Percentiles rank a stretch among this genome's conserved stretches.
Conservation (phyloP, 305 asterid species). For the Fraxinus sp. region DNA sequence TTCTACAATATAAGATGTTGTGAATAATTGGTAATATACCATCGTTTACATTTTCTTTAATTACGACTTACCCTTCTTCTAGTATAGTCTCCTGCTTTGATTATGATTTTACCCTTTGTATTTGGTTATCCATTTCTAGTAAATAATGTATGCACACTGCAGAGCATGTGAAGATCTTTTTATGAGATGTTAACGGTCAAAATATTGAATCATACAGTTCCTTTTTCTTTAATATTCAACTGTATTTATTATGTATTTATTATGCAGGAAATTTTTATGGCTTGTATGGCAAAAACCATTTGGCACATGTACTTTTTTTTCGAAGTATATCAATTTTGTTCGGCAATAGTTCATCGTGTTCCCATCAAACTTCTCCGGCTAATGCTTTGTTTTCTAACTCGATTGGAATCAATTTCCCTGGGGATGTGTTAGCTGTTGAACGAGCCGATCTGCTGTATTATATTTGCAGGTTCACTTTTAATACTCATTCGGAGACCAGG, state of each 20-base stretch:
- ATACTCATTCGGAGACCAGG: constrained; percentile 56
- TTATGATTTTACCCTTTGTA: no score
- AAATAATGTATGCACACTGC: not conserved
- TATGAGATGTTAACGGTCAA: not conserved
- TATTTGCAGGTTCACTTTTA: constrained; percentile 65
- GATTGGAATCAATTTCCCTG: constrained; percentile 33
- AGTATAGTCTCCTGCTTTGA: no score
- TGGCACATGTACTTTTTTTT: not conserved
- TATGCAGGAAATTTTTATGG: constrained; percentile 19
- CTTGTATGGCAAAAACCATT: not conserved
- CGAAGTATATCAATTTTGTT: not conserved
- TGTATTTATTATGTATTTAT: not conserved
- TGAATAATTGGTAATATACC: no score
- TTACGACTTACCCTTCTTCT: no score
- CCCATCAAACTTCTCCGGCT: constrained; percentile 38
- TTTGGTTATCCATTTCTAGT: not conserved
- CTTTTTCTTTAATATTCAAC: not conserved
- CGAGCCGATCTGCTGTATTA: constrained; percentile 63
- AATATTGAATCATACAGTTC: not conserved
- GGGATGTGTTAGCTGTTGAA: constrained; percentile 40
- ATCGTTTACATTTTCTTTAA: no score
- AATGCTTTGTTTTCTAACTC: constrained; percentile 45
- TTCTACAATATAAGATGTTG: no score
- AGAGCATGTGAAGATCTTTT: no score
- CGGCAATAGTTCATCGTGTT: constrained; percentile 34